A percentile compares a stretch with the other conserved stretches of the same genome.
phyloP scores from a whole-genome alignment of 805 yeast genomes.

The Myxozyma kluyveri region DNA sequence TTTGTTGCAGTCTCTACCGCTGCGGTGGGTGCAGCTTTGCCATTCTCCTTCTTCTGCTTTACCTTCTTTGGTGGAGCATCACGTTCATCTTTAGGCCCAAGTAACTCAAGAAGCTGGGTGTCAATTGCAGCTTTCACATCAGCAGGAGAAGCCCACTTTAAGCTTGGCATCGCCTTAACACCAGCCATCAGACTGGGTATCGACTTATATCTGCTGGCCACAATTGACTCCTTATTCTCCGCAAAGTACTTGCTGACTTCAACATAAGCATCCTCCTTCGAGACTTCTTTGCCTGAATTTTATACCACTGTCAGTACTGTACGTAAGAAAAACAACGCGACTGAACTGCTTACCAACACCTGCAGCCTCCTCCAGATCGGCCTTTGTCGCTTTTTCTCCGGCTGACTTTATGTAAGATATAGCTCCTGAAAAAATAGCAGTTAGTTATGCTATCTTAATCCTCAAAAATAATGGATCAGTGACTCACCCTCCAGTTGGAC shows the following conservation, averaged over 20 bases:
- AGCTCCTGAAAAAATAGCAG: slow-evolving; percentile 16
- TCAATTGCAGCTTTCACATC: slow-evolving; percentile 86
- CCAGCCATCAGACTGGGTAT: slow-evolving; percentile 77
- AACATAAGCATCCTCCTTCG: slow-evolving; percentile 59
- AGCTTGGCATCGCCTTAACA: slow-evolving; percentile 64
- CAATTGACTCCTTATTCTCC: slow-evolving; percentile 57
- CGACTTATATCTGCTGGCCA: slow-evolving; percentile 70
- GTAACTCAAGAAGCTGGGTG: slow-evolving; percentile 59
- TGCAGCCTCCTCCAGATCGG: slow-evolving; percentile 54
- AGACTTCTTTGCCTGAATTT: slow-evolving; percentile 58
- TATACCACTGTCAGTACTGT: neutral
- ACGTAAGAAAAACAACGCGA: neutral
- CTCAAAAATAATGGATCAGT: neutral
- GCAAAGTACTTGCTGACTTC: slow-evolving; percentile 61
- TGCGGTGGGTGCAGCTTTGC: slow-evolving; percentile 26
- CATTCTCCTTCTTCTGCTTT: slow-evolving; percentile 22
- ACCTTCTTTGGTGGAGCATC: slow-evolving; percentile 76
- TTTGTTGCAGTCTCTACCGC: slow-evolving; percentile 40
- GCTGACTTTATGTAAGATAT: slow-evolving; percentile 62
- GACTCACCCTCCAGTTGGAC: slow-evolving; percentile 65
- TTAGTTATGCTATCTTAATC: neutral
- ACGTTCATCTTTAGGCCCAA: slow-evolving; percentile 96
- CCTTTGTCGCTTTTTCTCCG: slow-evolving; percentile 46
- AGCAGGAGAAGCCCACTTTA: slow-evolving; percentile 92
- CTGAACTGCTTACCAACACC: slow-evolving; percentile 68